These are phyloP conservation scores for Mycena capillaripes DNA, from an alignment of 768 basidiomycete species.

Conservation along the genomic window DNA sequence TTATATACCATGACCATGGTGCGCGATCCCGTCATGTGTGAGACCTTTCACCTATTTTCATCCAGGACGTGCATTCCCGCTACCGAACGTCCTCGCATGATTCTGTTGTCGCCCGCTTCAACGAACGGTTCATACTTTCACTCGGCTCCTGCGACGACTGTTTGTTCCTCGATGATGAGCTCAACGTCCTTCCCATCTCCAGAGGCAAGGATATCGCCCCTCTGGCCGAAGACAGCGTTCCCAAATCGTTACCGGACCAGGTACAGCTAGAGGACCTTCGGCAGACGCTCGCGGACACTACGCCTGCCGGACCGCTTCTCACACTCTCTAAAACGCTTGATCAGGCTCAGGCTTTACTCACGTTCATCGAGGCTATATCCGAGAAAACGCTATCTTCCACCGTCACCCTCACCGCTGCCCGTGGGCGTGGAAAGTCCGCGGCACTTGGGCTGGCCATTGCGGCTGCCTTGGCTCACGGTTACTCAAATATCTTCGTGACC, in stretches of 20 bases:
- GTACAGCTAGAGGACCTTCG: slow-evolving; percentile 77
- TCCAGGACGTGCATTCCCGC: slow-evolving; percentile 94
- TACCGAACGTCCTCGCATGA: slow-evolving; percentile 95
- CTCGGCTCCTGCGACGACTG: slow-evolving; percentile 94
- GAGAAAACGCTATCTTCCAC: slow-evolving; percentile 96
- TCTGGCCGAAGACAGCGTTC: slow-evolving; percentile 56
- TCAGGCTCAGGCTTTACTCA: slow-evolving; percentile 94
- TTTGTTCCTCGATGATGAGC: slow-evolving; percentile 95
- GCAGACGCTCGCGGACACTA: slow-evolving; percentile 82
- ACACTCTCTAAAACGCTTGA: slow-evolving; percentile 93
- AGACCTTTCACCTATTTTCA: neutral
- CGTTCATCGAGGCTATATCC: slow-evolving; percentile 94
- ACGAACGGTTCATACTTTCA: slow-evolving; percentile 98
- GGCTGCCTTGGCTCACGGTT: slow-evolving; percentile 92
- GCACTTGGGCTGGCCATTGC: slow-evolving; percentile 96
- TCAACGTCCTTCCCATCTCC: slow-evolving; percentile 97
- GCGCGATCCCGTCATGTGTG: slow-evolving; percentile 30
- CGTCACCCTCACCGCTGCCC: slow-evolving; percentile 93
- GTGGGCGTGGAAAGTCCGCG: slow-evolving; percentile 97
- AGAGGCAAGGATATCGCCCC: slow-evolving; percentile 93
- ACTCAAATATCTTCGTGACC: slow-evolving; percentile 98
- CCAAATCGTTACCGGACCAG: slow-evolving; percentile 34
- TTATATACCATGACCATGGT: slow-evolving; percentile 93
- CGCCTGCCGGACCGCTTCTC: slow-evolving; percentile 90
- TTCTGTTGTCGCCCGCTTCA: slow-evolving; percentile 93